Percentiles rank a stretch among this genome's conserved stretches.
Evolutionary conservation across 2,329 filamentous ascomycete genomes (phyloP).

Genomic region (Lasiodiplodia hormozganensis): DNA sequence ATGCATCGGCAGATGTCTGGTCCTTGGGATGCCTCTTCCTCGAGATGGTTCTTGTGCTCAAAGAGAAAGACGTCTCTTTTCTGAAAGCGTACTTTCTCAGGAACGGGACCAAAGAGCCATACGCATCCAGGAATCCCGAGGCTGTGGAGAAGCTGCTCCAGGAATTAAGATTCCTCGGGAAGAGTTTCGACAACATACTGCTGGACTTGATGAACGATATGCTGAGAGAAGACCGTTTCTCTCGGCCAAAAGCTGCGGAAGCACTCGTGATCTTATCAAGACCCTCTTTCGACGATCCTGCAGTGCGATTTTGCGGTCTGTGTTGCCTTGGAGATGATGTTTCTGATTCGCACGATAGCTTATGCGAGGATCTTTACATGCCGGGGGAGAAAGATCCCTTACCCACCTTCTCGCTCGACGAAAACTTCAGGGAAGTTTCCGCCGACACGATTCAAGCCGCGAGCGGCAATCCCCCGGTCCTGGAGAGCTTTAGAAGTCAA

Average conservation of each 20-base stretch:
- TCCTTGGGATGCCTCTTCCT: conserved; percentile 36
- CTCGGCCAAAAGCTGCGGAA: neutral
- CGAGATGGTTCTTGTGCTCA: conserved; percentile 36
- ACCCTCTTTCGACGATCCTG: neutral
- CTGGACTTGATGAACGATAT: neutral
- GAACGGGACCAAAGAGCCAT: neutral
- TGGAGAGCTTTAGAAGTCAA: too few species aligned
- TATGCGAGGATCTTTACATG: neutral
- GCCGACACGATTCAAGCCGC: too few species aligned
- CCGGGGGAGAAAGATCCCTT: neutral
- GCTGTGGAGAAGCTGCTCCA: neutral
- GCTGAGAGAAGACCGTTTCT: neutral
- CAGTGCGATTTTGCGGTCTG: neutral
- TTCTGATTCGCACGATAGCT: neutral
- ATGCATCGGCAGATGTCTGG: conserved; percentile 35
- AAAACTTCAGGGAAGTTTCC: too few species aligned
- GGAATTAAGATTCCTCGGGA: neutral
- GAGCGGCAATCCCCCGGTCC: too few species aligned
- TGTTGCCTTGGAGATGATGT: neutral
- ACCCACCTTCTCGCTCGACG: too few species aligned
- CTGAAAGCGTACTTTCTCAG: neutral
- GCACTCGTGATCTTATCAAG: neutral
- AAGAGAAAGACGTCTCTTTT: neutral
- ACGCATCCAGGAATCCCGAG: neutral
- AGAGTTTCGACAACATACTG: neutral